phyloP scores from a whole-genome alignment of 306 rosid species.

The Corylus americana region DNA sequence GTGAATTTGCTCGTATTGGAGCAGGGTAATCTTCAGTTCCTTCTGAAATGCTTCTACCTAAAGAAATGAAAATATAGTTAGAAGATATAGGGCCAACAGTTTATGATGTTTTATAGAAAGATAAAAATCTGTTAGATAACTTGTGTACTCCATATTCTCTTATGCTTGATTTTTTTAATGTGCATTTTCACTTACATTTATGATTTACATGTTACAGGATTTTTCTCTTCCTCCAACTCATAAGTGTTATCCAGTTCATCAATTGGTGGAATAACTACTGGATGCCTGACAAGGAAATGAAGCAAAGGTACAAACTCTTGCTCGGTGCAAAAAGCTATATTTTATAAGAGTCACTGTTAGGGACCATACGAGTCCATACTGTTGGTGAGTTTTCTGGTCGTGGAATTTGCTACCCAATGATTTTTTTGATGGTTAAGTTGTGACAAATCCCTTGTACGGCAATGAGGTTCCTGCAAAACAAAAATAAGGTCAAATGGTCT shows the following conservation, averaged over 20 bases:
- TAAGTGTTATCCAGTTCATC: constrained; percentile 82
- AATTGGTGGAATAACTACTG: constrained; percentile 88
- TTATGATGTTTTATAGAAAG: neutral
- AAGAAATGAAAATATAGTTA: constrained; percentile 1
- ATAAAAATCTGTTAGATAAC: neutral
- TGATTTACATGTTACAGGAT: constrained; percentile 36
- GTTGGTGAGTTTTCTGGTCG: too few species aligned
- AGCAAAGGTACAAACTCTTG: constrained; percentile 51
- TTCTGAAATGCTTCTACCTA: constrained; percentile 7
- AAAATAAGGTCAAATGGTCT: too few species aligned
- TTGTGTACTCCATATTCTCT: neutral
- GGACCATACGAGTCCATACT: neutral
- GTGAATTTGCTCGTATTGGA: constrained; percentile 82
- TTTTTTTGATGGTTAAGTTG: too few species aligned
- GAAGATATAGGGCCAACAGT: too few species aligned
- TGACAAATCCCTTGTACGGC: too few species aligned
- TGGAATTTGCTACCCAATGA: too few species aligned
- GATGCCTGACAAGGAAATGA: constrained; percentile 66
- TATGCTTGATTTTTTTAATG: neutral
- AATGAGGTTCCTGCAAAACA: too few species aligned
- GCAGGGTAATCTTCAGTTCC: constrained; percentile 64
- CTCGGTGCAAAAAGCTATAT: neutral
- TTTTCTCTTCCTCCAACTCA: constrained; percentile 64
- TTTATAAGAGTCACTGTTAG: neutral
- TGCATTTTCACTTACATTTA: constrained; percentile 6